Conservation (phyloP, 495 filamentous ascomycete genomes). For the Venustampulla echinocandica region DNA sequence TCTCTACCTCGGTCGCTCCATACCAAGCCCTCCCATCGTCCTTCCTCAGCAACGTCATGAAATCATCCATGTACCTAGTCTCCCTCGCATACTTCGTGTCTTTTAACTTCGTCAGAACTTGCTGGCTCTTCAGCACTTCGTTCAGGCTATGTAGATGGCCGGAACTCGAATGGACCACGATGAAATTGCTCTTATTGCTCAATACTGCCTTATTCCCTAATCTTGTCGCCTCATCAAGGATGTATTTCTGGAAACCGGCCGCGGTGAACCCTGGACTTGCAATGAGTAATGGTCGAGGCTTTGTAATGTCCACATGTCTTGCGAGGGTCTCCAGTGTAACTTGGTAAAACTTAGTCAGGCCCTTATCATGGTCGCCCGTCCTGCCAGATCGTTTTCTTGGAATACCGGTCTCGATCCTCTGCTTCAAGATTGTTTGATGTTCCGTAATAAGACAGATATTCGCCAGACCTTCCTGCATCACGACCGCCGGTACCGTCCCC, state of each 20-base stretch:
- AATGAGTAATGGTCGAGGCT: constrained; percentile 64
- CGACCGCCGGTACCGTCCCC: constrained; percentile 75
- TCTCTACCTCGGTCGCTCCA: constrained; percentile 75
- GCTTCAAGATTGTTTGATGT: constrained; percentile 78
- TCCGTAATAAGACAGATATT: constrained; percentile 93
- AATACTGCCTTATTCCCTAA: constrained; percentile 54
- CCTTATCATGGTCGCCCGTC: constrained; percentile 60
- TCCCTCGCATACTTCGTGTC: constrained; percentile 84
- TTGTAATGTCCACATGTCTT: constrained; percentile 66
- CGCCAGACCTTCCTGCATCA: constrained; percentile 91
- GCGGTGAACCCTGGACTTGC: constrained; percentile 88
- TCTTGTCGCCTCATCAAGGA: constrained; percentile 61
- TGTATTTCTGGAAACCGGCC: constrained; percentile 67
- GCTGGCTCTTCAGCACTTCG: constrained; percentile 71
- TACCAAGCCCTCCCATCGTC: constrained; percentile 93
- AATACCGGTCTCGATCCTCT: constrained; percentile 74
- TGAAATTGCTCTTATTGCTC: constrained; percentile 51
- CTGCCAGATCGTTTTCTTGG: constrained; percentile 64
- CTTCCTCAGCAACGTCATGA: constrained; percentile 67
- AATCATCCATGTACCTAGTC: constrained; percentile 76
- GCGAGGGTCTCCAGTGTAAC: constrained; percentile 67
- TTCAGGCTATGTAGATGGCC: constrained; percentile 80
- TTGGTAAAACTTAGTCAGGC: constrained; percentile 72
- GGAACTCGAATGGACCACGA: constrained; percentile 75
- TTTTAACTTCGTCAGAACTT: constrained; percentile 64